These are phyloP conservation scores for Lactarius pseudohatsudake DNA, from an alignment of 768 basidiomycete species.

Conservation along the genomic window DNA sequence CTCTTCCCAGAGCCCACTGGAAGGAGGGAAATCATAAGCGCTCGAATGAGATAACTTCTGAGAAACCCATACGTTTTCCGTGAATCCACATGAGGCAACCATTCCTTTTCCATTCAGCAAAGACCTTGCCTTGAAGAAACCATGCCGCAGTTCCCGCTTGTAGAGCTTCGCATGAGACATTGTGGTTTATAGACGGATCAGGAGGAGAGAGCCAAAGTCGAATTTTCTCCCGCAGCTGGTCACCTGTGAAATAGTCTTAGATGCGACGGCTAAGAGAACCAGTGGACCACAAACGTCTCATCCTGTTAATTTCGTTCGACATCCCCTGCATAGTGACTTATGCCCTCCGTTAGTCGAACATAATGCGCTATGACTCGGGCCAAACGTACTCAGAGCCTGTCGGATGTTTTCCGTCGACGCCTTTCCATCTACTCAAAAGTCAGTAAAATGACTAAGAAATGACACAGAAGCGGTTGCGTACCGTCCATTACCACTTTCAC, in stretches of 20 bases:
- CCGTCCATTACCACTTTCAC: slow-evolving; percentile 19
- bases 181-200: background rate
- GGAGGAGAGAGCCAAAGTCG: background rate
- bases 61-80: slow-evolving; percentile 12
- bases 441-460: background rate
- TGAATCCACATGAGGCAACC: slow-evolving; percentile 17
- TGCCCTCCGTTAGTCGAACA: background rate
- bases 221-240: background rate
- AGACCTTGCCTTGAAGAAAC: slow-evolving; percentile 5
- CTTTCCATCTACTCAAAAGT: background rate
- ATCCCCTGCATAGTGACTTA: slow-evolving; percentile 12
- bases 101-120: slow-evolving; percentile 6
- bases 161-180: background rate
- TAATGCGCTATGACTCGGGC: background rate
- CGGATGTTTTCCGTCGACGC: background rate
- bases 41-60: background rate
- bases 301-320: slow-evolving; percentile 2
- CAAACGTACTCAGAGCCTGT: background rate
- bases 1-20: slow-evolving; percentile 20
- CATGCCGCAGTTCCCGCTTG: slow-evolving; percentile 3
- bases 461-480: background rate
- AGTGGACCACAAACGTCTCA: slow-evolving; percentile 6
- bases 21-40: background rate
- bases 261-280: too few species aligned
- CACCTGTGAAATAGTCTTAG: background rate